Conservation (phyloP, 192 early-diverging fungal genomes). For the Gryganskiella cystojenkinii region DNA sequence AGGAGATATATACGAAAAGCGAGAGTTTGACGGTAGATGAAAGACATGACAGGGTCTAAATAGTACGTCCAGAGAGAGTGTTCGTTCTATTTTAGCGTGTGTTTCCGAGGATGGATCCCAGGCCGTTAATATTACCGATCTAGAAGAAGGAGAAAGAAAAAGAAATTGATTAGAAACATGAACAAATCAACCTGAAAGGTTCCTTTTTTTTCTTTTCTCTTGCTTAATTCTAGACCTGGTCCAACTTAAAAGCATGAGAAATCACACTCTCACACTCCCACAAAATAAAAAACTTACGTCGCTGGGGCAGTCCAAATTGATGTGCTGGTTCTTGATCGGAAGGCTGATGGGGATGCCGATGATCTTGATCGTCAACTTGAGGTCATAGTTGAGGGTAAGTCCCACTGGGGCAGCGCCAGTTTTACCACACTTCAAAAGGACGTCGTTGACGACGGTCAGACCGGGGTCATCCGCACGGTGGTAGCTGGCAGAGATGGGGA, state of each 20-base stretch:
- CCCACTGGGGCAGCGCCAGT: slow-evolving; percentile 18
- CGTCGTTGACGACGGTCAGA: slow-evolving; percentile 49
- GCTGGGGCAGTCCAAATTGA: slow-evolving; percentile 52
- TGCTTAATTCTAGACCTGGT: too few species aligned
- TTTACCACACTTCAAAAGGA: slow-evolving; percentile 56
- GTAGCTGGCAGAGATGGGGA: slow-evolving; percentile 58
- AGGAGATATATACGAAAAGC: too few species aligned
- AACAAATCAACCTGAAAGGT: background rate
- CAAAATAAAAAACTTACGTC: slow-evolving; percentile 23
- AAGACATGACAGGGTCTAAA: too few species aligned
- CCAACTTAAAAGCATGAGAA: background rate
- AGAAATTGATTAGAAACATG: background rate
- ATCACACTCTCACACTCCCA: background rate
- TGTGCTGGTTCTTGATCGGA: slow-evolving; percentile 51
- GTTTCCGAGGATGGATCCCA: too few species aligned
- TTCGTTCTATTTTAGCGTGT: too few species aligned
- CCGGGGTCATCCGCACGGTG: slow-evolving; percentile 28
- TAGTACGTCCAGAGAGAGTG: too few species aligned
- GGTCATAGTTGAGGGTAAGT: slow-evolving; percentile 56
- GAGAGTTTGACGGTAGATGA: too few species aligned
- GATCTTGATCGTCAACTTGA: slow-evolving; percentile 59
- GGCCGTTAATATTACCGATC: background rate
- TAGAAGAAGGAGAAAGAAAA: background rate
- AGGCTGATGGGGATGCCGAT: slow-evolving; percentile 56
- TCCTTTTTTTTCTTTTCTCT: background rate